Percentiles rank a stretch among this genome's conserved stretches.
Conservation (phyloP, 257 asterid species). For the Mitragyna speciosa region DNA sequence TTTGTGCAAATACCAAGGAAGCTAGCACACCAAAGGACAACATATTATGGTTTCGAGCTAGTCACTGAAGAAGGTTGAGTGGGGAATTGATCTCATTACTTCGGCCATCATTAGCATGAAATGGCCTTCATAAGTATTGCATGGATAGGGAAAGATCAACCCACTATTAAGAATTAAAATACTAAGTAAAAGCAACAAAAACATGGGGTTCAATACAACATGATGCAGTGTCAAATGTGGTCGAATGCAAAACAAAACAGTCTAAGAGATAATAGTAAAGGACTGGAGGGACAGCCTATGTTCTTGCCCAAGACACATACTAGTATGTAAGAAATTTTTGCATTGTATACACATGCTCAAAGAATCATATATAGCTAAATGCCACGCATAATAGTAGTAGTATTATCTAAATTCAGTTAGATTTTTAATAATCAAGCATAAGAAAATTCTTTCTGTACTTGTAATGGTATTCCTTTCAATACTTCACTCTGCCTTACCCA, state of each 20-base stretch:
- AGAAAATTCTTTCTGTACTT: slow-evolving; percentile 10
- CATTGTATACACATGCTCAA: slow-evolving; percentile 38
- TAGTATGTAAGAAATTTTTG: slow-evolving; percentile 39
- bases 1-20: slow-evolving; percentile 1
- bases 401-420: slow-evolving; percentile 9
- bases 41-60: neutral
- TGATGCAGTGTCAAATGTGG: neutral
- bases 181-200: slow-evolving; percentile 4
- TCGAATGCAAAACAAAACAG: neutral
- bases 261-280: neutral
- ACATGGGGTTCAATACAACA: slow-evolving; percentile 4
- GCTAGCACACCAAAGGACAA: neutral
- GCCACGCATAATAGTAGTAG: slow-evolving; percentile 25
- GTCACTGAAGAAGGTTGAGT: too few species aligned
- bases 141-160: neutral
- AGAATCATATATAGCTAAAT: slow-evolving; percentile 30
- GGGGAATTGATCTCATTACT: neutral
- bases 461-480: neutral
- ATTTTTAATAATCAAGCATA: slow-evolving; percentile 19
- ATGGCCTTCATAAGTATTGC: neutral
- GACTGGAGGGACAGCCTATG: neutral
- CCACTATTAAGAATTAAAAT: slow-evolving; percentile 4
- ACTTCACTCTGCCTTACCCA: too few species aligned
- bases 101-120: neutral
- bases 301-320: slow-evolving; percentile 25